Evolutionary conservation across 495 filamentous ascomycete genomes (phyloP), one percentile per base, ranked within the genome.

Genomic region (Halenospora varia): DNA sequence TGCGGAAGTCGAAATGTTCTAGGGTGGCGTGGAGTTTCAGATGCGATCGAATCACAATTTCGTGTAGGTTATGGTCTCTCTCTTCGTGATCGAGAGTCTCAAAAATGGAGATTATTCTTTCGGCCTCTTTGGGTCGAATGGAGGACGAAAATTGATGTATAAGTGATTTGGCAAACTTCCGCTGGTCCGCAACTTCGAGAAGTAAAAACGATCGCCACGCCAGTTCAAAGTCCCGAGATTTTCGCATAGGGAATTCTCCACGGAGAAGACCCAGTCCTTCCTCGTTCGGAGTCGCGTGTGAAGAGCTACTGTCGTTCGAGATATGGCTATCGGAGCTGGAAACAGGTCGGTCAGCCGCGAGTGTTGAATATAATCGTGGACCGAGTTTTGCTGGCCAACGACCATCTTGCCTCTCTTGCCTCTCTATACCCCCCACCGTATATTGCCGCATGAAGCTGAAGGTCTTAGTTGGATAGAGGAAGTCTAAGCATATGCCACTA

Each of bases 401-500:
- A 8, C 56, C 55, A 54, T 64, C 59, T 51, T 62, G 59, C 29
- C 39, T 64, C 44, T 64, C 59, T 51, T 62, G 59, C 29, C 39
- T 64, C 44, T 62, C 62, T 15, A 42, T 2, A 3, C 51, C 50
- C 58, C 49, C 58, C 11, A 29, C 23, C 20, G 59, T 65, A 51
- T 39, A 65, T 29, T 73, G 70, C 45, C 75, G 74, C 45, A 84
- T 62, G 25, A 78, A 66, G n/a, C 75, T 71, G 17, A 79, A 53
- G 10, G 83, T 75, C 6, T 76, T 73, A 20, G 66, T 70, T 9
- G 85, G 85, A 56, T 86, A 87, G 13, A 88, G 67, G 56, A 88
- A 87, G 62, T 86, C 85, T 58, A 88, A 71, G 39, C 84, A 73
- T 25, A 75, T 71, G 0, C 49, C 48, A 10, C 39, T 41, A 29